A percentile compares a stretch with the other conserved stretches of the same genome.
Evolutionary conservation across 1,284 basidiomycete genomes (phyloP).

Genomic region (Cutaneotrichosporon spelunceum): DNA sequence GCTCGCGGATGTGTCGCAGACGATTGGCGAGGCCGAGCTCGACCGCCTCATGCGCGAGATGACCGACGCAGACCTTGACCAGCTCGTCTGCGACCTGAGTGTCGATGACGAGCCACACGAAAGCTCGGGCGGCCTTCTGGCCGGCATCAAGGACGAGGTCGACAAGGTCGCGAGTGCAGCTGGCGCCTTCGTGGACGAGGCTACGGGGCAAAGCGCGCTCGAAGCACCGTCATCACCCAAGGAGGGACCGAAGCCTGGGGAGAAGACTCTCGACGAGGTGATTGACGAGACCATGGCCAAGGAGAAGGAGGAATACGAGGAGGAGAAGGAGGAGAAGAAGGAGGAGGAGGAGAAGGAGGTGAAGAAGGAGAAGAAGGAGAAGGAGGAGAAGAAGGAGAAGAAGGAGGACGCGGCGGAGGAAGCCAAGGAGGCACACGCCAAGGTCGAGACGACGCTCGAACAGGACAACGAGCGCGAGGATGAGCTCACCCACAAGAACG

Average conservation of each 20-base stretch:
- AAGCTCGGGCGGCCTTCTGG: constrained; percentile 1
- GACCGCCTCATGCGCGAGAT: constrained; percentile 47
- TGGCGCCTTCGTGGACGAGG: constrained; percentile 9
- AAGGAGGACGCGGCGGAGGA: neutral
- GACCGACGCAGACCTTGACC: constrained; percentile 43
- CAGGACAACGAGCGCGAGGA: neutral
- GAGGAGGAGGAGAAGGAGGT: constrained; percentile 1
- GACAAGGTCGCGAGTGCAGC: neutral
- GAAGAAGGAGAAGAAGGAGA: neutral
- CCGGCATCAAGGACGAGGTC: neutral
- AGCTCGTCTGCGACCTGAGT: constrained; percentile 39
- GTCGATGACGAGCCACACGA: constrained; percentile 15
- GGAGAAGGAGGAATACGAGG: constrained; percentile 19
- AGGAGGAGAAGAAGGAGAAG: neutral
- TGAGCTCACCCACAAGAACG: neutral
- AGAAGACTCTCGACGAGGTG: constrained; percentile 25
- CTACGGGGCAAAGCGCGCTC: constrained; percentile 3
- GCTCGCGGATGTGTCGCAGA: constrained; percentile 26
- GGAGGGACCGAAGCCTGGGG: constrained; percentile 7
- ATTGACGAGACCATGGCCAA: constrained; percentile 25
- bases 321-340: constrained; percentile 5
- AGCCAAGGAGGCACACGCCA: neutral
- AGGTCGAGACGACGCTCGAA: neutral
- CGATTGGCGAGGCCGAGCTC: constrained; percentile 44
- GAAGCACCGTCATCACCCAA: neutral